phyloP scores from a whole-genome alignment of 2,329 filamentous ascomycete genomes.

The Atkinsonella texensis region DNA sequence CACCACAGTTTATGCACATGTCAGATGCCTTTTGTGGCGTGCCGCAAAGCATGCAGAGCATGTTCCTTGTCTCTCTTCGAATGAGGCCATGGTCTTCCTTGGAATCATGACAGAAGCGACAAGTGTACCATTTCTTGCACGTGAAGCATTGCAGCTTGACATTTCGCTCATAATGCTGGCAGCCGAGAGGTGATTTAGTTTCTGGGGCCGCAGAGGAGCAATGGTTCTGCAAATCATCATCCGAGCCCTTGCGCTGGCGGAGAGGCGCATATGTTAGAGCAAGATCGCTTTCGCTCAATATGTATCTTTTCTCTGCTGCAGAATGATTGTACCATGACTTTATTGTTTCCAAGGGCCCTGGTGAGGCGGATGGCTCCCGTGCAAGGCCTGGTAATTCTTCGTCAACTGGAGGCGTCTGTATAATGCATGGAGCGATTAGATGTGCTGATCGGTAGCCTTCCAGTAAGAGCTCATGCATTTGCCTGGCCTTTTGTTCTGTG shows the following conservation, averaged over 20 bases:
- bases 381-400: constrained; percentile 14
- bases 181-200: constrained; percentile 51
- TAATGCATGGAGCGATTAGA: constrained; percentile 3
- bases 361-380: constrained; percentile 28
- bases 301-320: constrained; percentile 29
- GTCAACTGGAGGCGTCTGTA: constrained; percentile 8
- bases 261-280: constrained; percentile 53
- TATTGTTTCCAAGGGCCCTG: constrained; percentile 39
- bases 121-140: constrained; percentile 88
- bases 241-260: constrained; percentile 33
- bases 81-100: constrained; percentile 68
- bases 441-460: constrained; percentile 47
- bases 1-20: constrained; percentile 64
- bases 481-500: constrained; percentile 53
- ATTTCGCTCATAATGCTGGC: constrained; percentile 87
- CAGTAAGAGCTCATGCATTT: constrained; percentile 60
- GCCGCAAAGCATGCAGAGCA: constrained; percentile 94
- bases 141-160: constrained; percentile 90
- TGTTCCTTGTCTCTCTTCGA: constrained; percentile 76
- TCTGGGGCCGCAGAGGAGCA: constrained; percentile 13
- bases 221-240: constrained; percentile 26
- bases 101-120: constrained; percentile 85
- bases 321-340: constrained; percentile 45
- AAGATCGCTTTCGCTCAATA: constrained; percentile 48
- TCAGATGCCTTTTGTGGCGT: constrained; percentile 75